Conservation (phyloP, 345 rosid genomes). For the Boechera retrofracta region DNA sequence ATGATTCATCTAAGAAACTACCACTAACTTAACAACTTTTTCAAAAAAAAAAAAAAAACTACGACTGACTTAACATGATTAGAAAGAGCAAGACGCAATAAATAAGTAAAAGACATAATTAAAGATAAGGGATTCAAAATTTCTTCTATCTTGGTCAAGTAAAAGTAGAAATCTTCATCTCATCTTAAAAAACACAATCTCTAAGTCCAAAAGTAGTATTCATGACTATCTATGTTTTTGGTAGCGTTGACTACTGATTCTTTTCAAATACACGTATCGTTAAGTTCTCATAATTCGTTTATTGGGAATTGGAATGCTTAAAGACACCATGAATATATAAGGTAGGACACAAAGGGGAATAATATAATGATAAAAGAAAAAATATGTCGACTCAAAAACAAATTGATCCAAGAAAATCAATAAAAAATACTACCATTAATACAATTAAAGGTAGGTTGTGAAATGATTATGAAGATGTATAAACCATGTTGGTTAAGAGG, state of each 20-base stretch:
- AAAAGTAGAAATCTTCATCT: neutral
- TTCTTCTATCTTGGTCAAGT: neutral
- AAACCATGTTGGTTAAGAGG: conserved; percentile 26
- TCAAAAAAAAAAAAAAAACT: no score
- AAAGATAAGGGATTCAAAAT: neutral
- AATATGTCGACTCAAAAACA: neutral
- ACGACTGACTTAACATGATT: neutral
- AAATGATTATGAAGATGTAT: conserved; percentile 27
- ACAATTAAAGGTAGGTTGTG: neutral
- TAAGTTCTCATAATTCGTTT: neutral
- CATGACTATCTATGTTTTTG: neutral
- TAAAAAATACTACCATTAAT: neutral
- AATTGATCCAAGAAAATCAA: conserved; percentile 4
- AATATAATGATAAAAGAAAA: neutral
- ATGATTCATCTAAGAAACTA: neutral
- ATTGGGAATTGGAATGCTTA: neutral
- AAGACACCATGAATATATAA: neutral
- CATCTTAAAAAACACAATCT: neutral
- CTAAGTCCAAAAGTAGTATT: neutral
- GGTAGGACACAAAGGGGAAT: conserved; percentile 1
- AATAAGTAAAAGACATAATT: neutral
- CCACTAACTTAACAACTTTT: no score
- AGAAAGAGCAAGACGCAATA: neutral
- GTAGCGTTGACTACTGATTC: neutral
- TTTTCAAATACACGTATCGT: neutral